A percentile compares a stretch with the other conserved stretches of the same genome.
phyloP scores from a whole-genome alignment of 78 protist species.

The Tieghemostelium lacteum region DNA sequence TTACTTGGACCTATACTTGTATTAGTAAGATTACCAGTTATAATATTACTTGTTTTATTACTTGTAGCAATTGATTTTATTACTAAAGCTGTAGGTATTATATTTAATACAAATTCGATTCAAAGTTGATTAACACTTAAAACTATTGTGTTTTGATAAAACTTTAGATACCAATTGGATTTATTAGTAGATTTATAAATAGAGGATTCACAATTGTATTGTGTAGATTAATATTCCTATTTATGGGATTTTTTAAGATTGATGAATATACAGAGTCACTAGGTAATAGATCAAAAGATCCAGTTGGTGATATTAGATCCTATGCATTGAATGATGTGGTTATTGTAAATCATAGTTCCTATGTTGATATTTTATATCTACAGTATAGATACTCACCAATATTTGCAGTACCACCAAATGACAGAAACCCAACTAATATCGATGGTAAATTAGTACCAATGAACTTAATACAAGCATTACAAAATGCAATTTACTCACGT shows the following conservation, averaged over 20 bases:
- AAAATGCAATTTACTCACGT: constrained; percentile 56
- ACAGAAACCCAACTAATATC: neutral
- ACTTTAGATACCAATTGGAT: constrained; percentile 46
- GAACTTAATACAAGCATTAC: constrained; percentile 7
- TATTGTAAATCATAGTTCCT: constrained; percentile 49
- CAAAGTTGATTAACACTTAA: neutral
- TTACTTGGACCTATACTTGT: constrained; percentile 28
- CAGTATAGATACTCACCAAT: constrained; percentile 43
- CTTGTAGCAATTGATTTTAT: constrained; percentile 20
- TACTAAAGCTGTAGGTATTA: constrained; percentile 10
- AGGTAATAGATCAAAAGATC: constrained; percentile 12
- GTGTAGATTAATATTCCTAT: constrained; percentile 14
- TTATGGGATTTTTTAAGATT: constrained; percentile 34
- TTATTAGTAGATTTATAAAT: constrained; percentile 13
- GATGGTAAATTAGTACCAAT: constrained; percentile 27
- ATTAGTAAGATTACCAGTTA: constrained; percentile 17
- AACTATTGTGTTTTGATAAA: neutral
- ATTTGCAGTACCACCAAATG: constrained; percentile 73
- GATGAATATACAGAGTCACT: constrained; percentile 59
- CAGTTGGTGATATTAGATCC: constrained; percentile 15
- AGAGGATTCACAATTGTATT: constrained; percentile 38
- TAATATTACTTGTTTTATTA: constrained; percentile 21
- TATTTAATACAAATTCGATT: neutral
- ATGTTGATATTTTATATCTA: constrained; percentile 65
- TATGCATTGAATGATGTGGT: constrained; percentile 23